A percentile compares a stretch with the other conserved stretches of the same genome.
These are phyloP conservation scores for Rhodomyrtus psidioides DNA, from an alignment of 441 rosid species.

Conservation along the genomic window DNA sequence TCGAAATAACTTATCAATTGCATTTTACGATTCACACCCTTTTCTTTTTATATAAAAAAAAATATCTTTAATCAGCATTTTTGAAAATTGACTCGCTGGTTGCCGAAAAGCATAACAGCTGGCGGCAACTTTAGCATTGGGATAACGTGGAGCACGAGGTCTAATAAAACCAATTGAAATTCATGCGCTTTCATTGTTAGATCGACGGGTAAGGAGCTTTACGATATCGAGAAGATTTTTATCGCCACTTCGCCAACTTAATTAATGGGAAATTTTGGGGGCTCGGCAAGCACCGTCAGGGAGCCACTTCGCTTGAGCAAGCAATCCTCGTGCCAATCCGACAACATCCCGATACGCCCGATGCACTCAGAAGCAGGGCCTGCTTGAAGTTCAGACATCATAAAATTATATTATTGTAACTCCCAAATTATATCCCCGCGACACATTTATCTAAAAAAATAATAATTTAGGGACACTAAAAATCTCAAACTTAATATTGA, in stretches of 20 bases:
- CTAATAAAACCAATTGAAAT: background rate
- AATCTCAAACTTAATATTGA: no score
- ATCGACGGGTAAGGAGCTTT: background rate
- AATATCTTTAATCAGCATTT: background rate
- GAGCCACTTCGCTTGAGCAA: background rate
- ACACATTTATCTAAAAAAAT: no score
- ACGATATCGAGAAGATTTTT: background rate
- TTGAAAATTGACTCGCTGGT: background rate
- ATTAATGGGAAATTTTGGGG: background rate
- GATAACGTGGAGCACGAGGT: background rate
- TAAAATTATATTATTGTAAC: no score
- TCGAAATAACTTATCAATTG: background rate
- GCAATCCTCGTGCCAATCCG: background rate
- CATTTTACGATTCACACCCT: background rate
- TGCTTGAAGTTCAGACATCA: background rate
- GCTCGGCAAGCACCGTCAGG: background rate
- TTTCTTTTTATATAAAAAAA: rapidly evolving
- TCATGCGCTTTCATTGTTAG: background rate
- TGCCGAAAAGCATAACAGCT: background rate
- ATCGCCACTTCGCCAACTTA: background rate
- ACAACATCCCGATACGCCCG: background rate
- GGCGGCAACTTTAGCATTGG: background rate
- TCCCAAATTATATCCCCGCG: no score
- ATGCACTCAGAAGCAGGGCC: background rate
- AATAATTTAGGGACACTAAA: no score